Conservation (phyloP, 345 rosid genomes). For the Brassica napus region DNA sequence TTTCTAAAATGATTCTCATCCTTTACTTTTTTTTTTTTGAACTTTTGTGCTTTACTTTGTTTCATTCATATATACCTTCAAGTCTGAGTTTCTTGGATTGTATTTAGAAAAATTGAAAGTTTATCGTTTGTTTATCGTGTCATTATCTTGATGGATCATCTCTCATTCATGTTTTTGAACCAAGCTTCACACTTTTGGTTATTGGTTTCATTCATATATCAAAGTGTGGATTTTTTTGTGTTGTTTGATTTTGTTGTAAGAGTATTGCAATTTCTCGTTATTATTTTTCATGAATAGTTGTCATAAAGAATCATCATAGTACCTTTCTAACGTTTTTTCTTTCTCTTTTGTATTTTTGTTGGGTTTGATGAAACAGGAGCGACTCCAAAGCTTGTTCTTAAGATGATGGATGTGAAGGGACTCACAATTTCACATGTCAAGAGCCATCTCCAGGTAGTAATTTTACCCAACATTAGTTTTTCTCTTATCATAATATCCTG, state of each 20-base stretch:
- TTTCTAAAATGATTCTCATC: background rate
- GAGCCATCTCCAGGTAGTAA: conserved; percentile 93
- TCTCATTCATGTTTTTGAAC: background rate
- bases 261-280: background rate
- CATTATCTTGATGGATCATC: background rate
- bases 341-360: background rate
- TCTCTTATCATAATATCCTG: background rate
- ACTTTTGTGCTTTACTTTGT: background rate
- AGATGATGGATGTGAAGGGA: conserved; percentile 96
- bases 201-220: conserved; percentile 8
- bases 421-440: conserved; percentile 98
- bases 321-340: background rate
- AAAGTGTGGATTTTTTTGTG: background rate
- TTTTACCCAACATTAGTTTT: background rate
- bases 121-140: background rate
- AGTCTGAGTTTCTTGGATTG: background rate
- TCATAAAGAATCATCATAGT: conserved; percentile 27
- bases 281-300: background rate
- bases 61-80: background rate
- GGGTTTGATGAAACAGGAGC: conserved; percentile 56
- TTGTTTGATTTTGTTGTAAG: background rate
- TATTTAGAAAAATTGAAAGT: background rate
- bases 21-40: no score
- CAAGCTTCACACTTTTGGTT: background rate
- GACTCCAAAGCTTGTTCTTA: conserved; percentile 95